These are phyloP conservation scores for Ceratocystis harringtonii DNA, from an alignment of 2,329 filamentous ascomycete genomes.

Conservation along the genomic window DNA sequence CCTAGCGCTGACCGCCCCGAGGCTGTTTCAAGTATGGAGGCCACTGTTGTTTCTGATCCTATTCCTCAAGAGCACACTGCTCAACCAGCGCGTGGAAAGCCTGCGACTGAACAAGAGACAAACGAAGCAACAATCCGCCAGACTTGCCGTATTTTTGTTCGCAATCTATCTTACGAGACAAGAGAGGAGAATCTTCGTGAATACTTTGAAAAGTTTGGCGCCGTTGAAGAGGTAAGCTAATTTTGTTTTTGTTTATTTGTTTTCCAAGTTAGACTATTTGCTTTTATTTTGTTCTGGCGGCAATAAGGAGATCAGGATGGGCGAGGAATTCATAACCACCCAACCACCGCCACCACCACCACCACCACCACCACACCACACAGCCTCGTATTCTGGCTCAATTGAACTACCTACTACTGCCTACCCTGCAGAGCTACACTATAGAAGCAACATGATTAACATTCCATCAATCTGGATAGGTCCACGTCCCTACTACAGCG, in stretches of 20 bases:
- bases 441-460: conserved; percentile 11
- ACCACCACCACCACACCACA: not conserved
- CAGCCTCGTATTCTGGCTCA: not conserved
- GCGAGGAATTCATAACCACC: not conserved
- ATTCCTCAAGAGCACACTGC: not conserved
- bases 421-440: no score
- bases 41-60: not conserved
- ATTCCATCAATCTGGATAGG: conserved; percentile 36
- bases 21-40: not conserved
- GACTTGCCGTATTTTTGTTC: conserved; percentile 69
- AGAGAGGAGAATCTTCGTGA: conserved; percentile 62
- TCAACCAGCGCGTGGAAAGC: not conserved
- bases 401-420: not conserved
- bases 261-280: not conserved
- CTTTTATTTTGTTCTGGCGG: not conserved
- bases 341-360: no score
- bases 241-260: not conserved
- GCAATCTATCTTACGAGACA: conserved; percentile 72
- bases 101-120: conserved; percentile 25
- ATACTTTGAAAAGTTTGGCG: conserved; percentile 58
- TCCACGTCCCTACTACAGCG: conserved; percentile 67
- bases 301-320: not conserved
- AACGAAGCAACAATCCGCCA: conserved; percentile 47
- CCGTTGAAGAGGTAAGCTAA: conserved; percentile 69
- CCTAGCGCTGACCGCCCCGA: not conserved